phyloP scores from a whole-genome alignment of 805 yeast genomes.

The Candida argentea region DNA sequence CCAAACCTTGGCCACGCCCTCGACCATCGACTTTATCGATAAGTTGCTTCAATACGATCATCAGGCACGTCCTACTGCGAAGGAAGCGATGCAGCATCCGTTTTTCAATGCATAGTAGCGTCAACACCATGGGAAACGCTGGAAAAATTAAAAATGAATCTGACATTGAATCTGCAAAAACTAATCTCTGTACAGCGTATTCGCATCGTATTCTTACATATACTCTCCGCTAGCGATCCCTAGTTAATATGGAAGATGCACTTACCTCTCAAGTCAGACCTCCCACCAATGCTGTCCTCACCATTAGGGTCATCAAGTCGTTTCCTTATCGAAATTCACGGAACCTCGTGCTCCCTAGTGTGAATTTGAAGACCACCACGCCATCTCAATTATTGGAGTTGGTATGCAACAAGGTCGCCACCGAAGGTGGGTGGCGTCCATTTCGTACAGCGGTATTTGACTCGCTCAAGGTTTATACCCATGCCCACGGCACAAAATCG shows the following conservation, averaged over 20 bases:
- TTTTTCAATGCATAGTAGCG: constrained; percentile 23
- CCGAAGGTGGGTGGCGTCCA: constrained; percentile 68
- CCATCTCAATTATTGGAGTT: constrained; percentile 52
- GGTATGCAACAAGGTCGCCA: constrained; percentile 34
- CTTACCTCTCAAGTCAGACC: constrained; percentile 74
- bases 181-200: not conserved
- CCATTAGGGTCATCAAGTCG: constrained; percentile 81
- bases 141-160: not conserved
- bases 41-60: constrained; percentile 77
- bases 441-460: constrained; percentile 69
- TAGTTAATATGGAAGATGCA: constrained; percentile 48
- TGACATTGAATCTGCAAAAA: not conserved
- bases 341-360: constrained; percentile 56
- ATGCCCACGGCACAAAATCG: constrained; percentile 91
- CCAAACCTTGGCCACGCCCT: constrained; percentile 51
- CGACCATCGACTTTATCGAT: constrained; percentile 74
- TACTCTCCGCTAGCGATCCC: not conserved
- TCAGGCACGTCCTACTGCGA: constrained; percentile 78
- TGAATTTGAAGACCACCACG: constrained; percentile 62
- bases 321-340: constrained; percentile 86
- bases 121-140: too few relatives aligned
- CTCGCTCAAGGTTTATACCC: constrained; percentile 77
- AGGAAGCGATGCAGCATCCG: constrained; percentile 73
- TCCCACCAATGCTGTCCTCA: constrained; percentile 60
- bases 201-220: not conserved